A percentile compares a stretch with the other conserved stretches of the same genome.
Conservation (phyloP, 441 rosid species). For the Rhodomyrtus psidioides region DNA sequence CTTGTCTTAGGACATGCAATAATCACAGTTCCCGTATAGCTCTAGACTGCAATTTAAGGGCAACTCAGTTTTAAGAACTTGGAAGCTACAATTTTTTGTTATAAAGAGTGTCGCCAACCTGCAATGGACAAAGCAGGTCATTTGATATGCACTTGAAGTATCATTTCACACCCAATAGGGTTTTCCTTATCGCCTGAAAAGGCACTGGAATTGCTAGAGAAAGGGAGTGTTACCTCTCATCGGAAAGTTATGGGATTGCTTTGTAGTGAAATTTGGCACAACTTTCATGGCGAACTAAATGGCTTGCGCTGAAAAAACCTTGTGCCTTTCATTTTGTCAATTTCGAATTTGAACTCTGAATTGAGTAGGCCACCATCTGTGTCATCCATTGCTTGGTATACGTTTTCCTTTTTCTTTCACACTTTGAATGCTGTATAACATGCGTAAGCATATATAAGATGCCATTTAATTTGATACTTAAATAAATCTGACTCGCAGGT, state of each 20-base stretch:
- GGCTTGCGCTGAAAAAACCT: neutral
- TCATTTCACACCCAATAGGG: neutral
- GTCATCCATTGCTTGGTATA: neutral
- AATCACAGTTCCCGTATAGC: neutral
- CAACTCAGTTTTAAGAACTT: neutral
- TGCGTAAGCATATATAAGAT: neutral
- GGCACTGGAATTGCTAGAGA: neutral
- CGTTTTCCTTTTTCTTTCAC: neutral
- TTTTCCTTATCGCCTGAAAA: neutral
- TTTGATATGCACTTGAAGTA: neutral
- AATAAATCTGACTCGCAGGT: slow-evolving; percentile 30
- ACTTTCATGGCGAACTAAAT: neutral
- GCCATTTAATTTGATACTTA: neutral
- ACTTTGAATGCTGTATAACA: neutral
- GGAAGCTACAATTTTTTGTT: neutral
- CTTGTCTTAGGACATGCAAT: neutral
- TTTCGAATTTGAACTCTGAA: neutral
- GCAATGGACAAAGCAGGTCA: neutral
- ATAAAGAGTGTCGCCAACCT: neutral
- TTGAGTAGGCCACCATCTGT: neutral
- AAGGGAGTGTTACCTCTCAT: neutral
- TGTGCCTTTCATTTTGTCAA: neutral
- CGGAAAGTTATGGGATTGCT: neutral
- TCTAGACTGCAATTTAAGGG: neutral
- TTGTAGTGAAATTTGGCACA: neutral